Conservation (phyloP, 2,329 filamentous ascomycete species). For the Talaromyces pinophilus region DNA sequence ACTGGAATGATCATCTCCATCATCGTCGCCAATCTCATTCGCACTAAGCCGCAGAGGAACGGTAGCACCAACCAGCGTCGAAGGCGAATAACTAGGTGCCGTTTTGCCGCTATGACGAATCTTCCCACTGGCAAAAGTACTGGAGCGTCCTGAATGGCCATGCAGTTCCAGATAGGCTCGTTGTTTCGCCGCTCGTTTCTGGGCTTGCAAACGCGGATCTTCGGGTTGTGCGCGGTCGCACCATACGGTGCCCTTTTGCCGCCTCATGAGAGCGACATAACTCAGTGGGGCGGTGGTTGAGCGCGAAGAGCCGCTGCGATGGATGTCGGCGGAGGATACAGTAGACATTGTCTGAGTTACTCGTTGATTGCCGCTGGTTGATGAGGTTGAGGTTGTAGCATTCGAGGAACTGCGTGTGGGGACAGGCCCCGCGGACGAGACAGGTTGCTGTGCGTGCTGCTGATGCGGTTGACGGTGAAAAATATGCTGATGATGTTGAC, state of each 20-base stretch:
- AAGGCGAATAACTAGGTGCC: constrained; percentile 74
- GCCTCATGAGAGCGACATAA: constrained; percentile 93
- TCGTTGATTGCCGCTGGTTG: constrained; percentile 38
- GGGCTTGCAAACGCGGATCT: constrained; percentile 78
- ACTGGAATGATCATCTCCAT: constrained; percentile 59
- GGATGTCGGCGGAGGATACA: constrained; percentile 42
- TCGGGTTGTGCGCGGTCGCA: constrained; percentile 92
- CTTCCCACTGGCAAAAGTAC: constrained; percentile 70
- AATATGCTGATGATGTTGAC: constrained; percentile 27
- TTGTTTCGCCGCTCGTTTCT: constrained; percentile 84
- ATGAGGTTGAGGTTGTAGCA: constrained; percentile 45
- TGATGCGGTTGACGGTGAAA: constrained; percentile 30
- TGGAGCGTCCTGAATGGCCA: constrained; percentile 62
- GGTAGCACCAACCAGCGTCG: constrained; percentile 72
- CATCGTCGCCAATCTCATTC: constrained; percentile 89
- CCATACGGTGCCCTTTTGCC: constrained; percentile 98
- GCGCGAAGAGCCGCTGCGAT: constrained; percentile 78
- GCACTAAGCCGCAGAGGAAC: constrained; percentile 90
- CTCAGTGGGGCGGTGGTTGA: constrained; percentile 68
- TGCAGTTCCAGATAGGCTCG: constrained; percentile 81
- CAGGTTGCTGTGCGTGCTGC: neutral
- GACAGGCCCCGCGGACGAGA: constrained; percentile 23
- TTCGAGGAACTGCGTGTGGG: constrained; percentile 41
- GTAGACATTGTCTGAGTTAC: constrained; percentile 32
- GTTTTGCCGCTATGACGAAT: constrained; percentile 82